Conservation (phyloP, 2,329 filamentous ascomycete genomes). For the Alternaria tenuissima region DNA sequence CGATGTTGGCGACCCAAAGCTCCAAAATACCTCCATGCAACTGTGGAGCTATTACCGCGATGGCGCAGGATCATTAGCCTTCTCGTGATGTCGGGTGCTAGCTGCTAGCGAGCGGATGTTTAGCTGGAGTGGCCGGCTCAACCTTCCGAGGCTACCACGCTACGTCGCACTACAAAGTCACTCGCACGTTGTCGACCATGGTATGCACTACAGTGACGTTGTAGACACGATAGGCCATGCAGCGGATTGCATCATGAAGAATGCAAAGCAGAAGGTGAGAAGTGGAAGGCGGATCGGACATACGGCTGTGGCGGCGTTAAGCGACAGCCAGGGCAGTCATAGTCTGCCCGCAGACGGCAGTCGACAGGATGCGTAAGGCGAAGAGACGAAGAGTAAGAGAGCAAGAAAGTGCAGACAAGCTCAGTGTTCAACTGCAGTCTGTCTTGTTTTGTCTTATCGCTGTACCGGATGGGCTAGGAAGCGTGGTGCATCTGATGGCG, state of each 20-base stretch:
- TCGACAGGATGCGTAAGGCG: not conserved
- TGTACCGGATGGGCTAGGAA: not conserved
- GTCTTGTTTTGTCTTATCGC: not conserved
- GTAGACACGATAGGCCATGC: not conserved
- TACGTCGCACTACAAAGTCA: not conserved
- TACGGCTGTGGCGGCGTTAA: slow-evolving; percentile 9
- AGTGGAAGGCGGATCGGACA: not conserved
- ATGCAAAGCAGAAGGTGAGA: not conserved
- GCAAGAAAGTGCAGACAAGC: not conserved
- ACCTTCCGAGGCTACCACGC: not conserved
- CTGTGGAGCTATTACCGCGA: not conserved
- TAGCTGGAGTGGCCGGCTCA: not conserved
- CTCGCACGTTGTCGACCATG: not conserved
- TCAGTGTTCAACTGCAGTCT: not conserved
- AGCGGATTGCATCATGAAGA: not conserved
- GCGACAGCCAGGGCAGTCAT: not conserved
- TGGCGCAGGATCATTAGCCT: not conserved
- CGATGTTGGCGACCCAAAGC: no score
- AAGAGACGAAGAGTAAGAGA: not conserved
- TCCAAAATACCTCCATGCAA: not conserved
- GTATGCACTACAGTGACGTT: not conserved
- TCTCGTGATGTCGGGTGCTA: slow-evolving; percentile 2
- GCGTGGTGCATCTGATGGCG: not conserved
- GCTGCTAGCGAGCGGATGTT: not conserved
- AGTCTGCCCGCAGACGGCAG: not conserved